Percentiles rank a stretch among this genome's conserved stretches.
phyloP scores from a whole-genome alignment of 257 asterid genomes.

The Solanum sejunctum region DNA sequence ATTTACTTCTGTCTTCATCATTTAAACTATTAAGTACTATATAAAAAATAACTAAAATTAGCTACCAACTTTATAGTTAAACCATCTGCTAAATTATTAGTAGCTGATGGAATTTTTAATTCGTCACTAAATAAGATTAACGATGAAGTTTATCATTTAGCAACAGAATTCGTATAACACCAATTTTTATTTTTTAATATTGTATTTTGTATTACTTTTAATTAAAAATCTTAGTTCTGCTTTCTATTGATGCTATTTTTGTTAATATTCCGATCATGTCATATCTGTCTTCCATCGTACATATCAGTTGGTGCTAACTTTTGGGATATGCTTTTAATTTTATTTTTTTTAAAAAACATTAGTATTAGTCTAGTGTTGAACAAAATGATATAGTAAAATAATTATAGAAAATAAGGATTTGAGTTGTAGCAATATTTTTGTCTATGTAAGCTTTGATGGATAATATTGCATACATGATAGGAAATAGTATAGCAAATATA shows the following conservation, averaged over 20 bases:
- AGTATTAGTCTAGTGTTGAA: neutral
- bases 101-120: neutral
- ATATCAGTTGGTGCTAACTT: neutral
- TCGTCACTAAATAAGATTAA: neutral
- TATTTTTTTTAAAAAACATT: no score
- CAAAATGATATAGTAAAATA: neutral
- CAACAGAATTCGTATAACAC: neutral
- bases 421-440: neutral
- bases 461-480: neutral
- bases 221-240: neutral
- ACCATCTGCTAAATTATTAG: neutral
- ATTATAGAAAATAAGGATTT: neutral
- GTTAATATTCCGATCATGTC: neutral
- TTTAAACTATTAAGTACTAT: neutral
- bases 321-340: neutral
- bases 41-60: no score
- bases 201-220: neutral
- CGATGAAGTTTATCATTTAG: neutral
- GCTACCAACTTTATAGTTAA: no score
- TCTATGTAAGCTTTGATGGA: neutral
- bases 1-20: neutral
- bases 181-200: neutral
- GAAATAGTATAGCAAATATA: neutral
- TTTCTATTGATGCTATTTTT: neutral
- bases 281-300: no score